Base-by-base conservation (phyloP, 2,329 filamentous ascomycete species). In the Pseudogymnoascus verrucosus region DNA sequence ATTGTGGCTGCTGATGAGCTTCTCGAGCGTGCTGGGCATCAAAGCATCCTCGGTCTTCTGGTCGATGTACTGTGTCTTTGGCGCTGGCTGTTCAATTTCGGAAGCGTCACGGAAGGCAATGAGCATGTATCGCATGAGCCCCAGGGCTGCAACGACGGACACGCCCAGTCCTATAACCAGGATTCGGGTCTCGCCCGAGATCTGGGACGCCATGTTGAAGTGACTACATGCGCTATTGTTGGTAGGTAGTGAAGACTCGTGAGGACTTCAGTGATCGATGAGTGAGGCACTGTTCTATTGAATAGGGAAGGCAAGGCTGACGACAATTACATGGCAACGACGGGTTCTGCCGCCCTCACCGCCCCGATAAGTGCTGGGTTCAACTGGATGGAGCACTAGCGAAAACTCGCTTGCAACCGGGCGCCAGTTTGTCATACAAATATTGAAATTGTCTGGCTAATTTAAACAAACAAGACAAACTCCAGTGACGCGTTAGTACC, bases 31-130 rank as follows among this genome's bases (percentile, higher is more conserved):
- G 44, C 82, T 79, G 10, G 86, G 71, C 64, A 86, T 83, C 44
- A 92, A 78, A 1, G 88, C 83, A 71, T 91, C 88, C 71, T 92
- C 89, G 1, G 88, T 90, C 23, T 89, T 85, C 73, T 91, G 87
- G 12, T 86, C 89, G 67, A 91, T 89, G 72, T 90, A 89, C 68
- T 88, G 84, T 61, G 88, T 84, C 72, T 88, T 87, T 37, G 85
- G 85, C 65, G 86, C 83, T 39, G 78, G 72, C 37, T 84, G 82
- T 65, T 84, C 85, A 70, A 95, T 84, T 74, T 87, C 82, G 67
- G 88, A 88, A 62, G 87, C 80, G 69, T 85, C 79, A 67, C 86
- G 82, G 68, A 88, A 84, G 63, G 82, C 76, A 64, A 78, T 77
- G 51, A 93, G 83, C 63, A 84, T 79, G 39, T 79, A 74, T 66